phyloP scores from a whole-genome alignment of 257 asterid species.

The Euphrasia confusa region DNA sequence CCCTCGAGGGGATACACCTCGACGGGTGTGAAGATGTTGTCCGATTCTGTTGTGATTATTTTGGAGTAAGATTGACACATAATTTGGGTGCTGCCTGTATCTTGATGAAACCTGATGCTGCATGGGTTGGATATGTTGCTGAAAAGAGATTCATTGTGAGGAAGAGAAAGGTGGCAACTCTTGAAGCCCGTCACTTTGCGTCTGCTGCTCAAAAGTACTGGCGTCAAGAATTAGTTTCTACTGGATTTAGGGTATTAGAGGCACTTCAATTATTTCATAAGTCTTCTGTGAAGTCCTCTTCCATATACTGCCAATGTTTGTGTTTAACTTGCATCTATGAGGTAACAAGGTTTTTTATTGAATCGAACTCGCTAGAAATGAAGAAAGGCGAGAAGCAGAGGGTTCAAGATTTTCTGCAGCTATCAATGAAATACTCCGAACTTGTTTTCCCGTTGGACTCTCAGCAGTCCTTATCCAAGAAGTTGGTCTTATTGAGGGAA shows the following conservation, averaged over 20 bases:
- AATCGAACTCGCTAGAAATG: conserved; percentile 19
- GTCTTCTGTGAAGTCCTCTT: conserved; percentile 2
- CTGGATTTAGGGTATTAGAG: conserved; percentile 42
- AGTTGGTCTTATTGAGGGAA: conserved; percentile 36
- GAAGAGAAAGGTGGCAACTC: conserved; percentile 18
- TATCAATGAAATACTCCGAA: conserved; percentile 28
- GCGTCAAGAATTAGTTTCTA: conserved; percentile 32
- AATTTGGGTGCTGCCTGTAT: conserved; percentile 18
- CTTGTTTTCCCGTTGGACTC: conserved; percentile 43
- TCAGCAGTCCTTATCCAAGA: conserved; percentile 29
- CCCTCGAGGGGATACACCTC: conserved; percentile 22
- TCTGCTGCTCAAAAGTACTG: conserved; percentile 42
- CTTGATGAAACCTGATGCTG: conserved; percentile 48
- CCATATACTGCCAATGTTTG: conserved; percentile 29
- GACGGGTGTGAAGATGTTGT: conserved; percentile 5
- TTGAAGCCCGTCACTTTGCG: conserved; percentile 40
- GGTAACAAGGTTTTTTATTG: conserved; percentile 29
- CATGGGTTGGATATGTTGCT: conserved; percentile 39
- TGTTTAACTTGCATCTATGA: conserved; percentile 35
- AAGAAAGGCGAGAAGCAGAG: conserved; percentile 14
- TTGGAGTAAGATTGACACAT: conserved; percentile 42
- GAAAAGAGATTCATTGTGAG: conserved; percentile 23
- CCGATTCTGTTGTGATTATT: conserved; percentile 39
- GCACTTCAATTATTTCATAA: conserved; percentile 32
- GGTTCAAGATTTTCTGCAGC: conserved; percentile 21